Base-by-base conservation (phyloP, 805 yeast species). In the Nakazawaea pomicola region DNA sequence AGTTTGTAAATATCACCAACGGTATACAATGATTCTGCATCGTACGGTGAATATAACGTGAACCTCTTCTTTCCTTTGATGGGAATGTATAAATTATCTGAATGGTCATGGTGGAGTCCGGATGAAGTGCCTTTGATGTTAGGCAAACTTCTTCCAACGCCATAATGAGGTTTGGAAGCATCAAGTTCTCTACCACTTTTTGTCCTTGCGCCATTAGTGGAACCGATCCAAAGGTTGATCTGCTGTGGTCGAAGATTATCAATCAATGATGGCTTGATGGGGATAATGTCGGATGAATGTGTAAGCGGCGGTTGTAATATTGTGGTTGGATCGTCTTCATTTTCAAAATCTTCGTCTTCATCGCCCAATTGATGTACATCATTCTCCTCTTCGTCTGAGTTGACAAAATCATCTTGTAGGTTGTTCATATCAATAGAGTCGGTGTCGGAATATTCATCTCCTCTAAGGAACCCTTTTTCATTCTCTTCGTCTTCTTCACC, bases 61-160 rank as follows among this genome's bases (percentile, higher is more conserved):
- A 83, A 83, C 45, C 89, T 55, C 51, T 83, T 83, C 6, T 50
- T 53, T 0, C 91, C 93, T 20, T 68, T 59, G 1, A 77, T 53
- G 1, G 83, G 74, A 4, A 83, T 65, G 54, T 83, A 83, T 27
- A 83, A 60, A 51, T 83, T 83, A 53, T 83, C 90, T 1, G 90
- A 86, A 58, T 83, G 90, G 55, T 83, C 91, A 55, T 83, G 91
- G 50, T 83, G 91, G 10, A 83, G 60, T 0, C 91, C 91, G 1
- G 89, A 80, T 0, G 88, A 80, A 1, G 79, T 65, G 2, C 82
- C 83, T 1, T 17, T 6, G 15, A 9, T 4, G 1, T 74, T 72
- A 1, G 87, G 83, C 1, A 81, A 58, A 17, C 61, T 61, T 51
- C 76, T 73, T 1, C 86, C 86, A 4, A 78, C 55, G 1, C 74